Percentiles rank a stretch among this genome's conserved stretches.
These are phyloP conservation scores for Phytopythium oedochilum DNA, from an alignment of 352 stramenopile species.

Conservation along the genomic window DNA sequence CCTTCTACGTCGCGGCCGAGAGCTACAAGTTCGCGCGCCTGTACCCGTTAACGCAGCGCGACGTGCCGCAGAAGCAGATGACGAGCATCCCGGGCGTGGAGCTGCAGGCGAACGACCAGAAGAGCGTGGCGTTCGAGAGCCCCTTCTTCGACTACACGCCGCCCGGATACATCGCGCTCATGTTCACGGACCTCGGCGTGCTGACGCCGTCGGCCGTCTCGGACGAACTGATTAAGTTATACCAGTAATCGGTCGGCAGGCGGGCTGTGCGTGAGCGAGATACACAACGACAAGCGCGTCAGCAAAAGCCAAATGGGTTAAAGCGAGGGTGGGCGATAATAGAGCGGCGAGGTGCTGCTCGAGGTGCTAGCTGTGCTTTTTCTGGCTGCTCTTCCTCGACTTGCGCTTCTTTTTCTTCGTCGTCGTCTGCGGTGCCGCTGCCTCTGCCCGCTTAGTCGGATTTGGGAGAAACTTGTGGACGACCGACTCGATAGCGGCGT, in stretches of 20 bases:
- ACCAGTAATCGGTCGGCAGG: conserved; percentile 78
- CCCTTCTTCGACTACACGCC: conserved; percentile 96
- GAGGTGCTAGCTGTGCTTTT: not conserved
- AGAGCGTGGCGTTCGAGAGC: conserved; percentile 83
- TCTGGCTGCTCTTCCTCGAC: not conserved
- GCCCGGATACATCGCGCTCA: conserved; percentile 96
- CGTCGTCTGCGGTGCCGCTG: not conserved
- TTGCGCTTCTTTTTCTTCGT: conserved; percentile 1
- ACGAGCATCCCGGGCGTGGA: conserved; percentile 26
- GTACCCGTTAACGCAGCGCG: conserved; percentile 96
- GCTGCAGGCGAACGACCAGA: conserved; percentile 20
- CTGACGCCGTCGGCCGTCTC: conserved; percentile 97
- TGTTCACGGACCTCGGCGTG: conserved; percentile 98
- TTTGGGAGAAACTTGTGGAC: conserved; percentile 44
- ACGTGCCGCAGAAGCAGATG: conserved; percentile 86
- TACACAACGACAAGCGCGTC: too few relatives aligned
- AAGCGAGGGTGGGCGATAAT: not conserved
- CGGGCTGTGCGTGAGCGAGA: not conserved
- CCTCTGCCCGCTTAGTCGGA: not conserved
- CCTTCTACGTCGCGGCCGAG: conserved; percentile 98
- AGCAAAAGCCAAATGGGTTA: not conserved
- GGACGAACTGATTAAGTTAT: conserved; percentile 98
- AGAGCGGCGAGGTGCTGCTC: not conserved
- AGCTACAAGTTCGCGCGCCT: conserved; percentile 98
- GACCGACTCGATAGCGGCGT: conserved; percentile 38